phyloP scores from a whole-genome alignment of 106 monocot species.

The Acorus calamus region DNA sequence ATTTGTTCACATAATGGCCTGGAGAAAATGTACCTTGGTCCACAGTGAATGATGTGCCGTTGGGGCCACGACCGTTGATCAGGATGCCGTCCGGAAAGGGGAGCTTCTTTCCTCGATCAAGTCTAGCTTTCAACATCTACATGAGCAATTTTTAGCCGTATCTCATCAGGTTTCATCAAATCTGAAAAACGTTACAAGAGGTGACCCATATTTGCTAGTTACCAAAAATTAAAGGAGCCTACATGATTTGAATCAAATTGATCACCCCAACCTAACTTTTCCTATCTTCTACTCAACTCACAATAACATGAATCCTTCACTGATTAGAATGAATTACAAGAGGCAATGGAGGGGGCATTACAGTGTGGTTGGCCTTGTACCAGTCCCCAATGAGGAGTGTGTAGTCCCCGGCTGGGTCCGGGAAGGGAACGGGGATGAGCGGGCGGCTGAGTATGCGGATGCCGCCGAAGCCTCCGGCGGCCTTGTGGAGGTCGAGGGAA shows the following conservation, averaged over 20 bases:
- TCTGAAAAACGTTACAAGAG: background rate
- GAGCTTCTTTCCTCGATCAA: conserved; percentile 13
- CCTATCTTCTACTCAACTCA: background rate
- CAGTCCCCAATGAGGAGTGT: conserved; percentile 19
- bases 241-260: too few relatives aligned
- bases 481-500: conserved; percentile 13
- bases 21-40: conserved; percentile 8
- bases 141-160: background rate
- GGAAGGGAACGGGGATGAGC: conserved; percentile 14
- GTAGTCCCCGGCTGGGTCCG: conserved; percentile 16
- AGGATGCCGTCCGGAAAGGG: conserved; percentile 12
- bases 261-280: too few relatives aligned
- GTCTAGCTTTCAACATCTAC: conserved; percentile 5
- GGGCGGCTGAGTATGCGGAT: conserved; percentile 16
- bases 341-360: background rate
- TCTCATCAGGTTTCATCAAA: background rate
- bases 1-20: background rate
- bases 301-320: background rate
- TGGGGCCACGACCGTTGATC: conserved; percentile 15
- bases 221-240: background rate
- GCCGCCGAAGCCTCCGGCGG: conserved; percentile 18
- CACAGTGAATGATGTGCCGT: conserved; percentile 6
- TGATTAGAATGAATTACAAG: background rate
- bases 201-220: background rate
- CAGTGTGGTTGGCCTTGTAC: conserved; percentile 19